phyloP scores from a whole-genome alignment of 2,329 filamentous ascomycete genomes.

The Aspergillus phoenicis region DNA sequence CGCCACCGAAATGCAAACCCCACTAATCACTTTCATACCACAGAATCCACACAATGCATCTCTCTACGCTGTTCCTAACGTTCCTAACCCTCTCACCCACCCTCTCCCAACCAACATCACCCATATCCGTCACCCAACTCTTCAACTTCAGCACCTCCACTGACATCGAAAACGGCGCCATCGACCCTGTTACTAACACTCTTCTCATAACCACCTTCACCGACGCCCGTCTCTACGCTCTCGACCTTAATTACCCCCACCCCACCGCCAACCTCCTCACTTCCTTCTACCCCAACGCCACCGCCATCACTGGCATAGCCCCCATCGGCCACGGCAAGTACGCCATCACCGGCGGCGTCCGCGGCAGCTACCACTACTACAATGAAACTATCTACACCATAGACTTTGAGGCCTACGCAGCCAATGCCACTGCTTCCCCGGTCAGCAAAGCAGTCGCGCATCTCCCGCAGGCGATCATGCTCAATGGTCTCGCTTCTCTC shows the following conservation, averaged over 20 bases:
- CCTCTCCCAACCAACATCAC: background rate
- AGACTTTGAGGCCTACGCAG: constrained; percentile 12
- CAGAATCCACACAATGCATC: background rate
- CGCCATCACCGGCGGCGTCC: constrained; percentile 21
- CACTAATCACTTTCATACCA: background rate
- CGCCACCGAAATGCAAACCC: background rate
- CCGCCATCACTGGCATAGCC: constrained; percentile 24
- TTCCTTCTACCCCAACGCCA: constrained; percentile 16
- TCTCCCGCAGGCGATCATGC: constrained; percentile 19
- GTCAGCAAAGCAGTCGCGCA: constrained; percentile 1
- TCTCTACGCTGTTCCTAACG: background rate
- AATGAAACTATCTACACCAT: constrained; percentile 22
- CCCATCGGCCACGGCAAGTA: constrained; percentile 21
- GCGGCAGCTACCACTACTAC: constrained; percentile 18
- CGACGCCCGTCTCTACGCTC: constrained; percentile 17
- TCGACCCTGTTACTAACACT: constrained; percentile 17
- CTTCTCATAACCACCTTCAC: constrained; percentile 24
- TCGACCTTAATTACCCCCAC: constrained; percentile 10
- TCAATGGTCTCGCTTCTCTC: constrained; percentile 24
- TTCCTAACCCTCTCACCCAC: background rate
- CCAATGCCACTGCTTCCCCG: background rate
- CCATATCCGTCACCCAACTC: constrained; percentile 11
- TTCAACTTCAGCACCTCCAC: constrained; percentile 18
- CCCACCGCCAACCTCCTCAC: constrained; percentile 15
- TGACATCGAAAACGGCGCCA: constrained; percentile 20